Evolutionary conservation across 2,329 filamentous ascomycete species (phyloP), one percentile per base, ranked within the genome.

Genomic region (Ambrosiella cleistominuta): DNA sequence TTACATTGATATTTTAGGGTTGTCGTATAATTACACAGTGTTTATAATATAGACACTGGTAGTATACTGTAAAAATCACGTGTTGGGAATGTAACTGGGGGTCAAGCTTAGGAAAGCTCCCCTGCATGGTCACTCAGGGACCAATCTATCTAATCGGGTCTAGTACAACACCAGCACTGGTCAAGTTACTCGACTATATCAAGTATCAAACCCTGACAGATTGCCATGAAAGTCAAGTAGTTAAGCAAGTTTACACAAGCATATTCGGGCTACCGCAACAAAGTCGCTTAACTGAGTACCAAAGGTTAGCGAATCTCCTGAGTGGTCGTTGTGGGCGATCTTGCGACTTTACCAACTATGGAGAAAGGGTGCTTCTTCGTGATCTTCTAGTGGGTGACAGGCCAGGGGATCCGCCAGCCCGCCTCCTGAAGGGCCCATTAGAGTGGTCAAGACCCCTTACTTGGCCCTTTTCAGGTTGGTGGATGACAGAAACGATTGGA

Each of bases 351-450:
- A 15, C 44, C 44, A 15, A 13, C 11, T 47, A 47, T 15, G n/a
- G 6, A 13, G n/a, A 47, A 47, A 47, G 44, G 44, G n/a, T 15
- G 44, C 44, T 47, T 47, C 44, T 47, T 47, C n/a, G 15, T 47
- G 4, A 5, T 17, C 2, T 47, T 47, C 44, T 47, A 47, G 44
- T 19, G 44, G n/a, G 19, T 47, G 44, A 15, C 44, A 47, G 19
- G 19, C 44, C 44, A 47, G 44, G 44, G n/a, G 6, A 42, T 47
- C 51, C 35, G 35, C 15, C 15, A 12, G 36, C 15, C 15, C 51
- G 35, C 44, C 54, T 56, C 54, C 54, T 56, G 54, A 56, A 45
- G 44, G 54, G 57, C 51, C 57, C 57, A 35, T 55, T 49, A 42
- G 11, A 40, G 51, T 55, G 50, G 15, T 39, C 51, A 54, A 47